Percentiles rank a stretch among this genome's conserved stretches.
Evolutionary conservation across 2,329 filamentous ascomycete genomes (phyloP).

Genomic region (Aureobasidium uvarum): DNA sequence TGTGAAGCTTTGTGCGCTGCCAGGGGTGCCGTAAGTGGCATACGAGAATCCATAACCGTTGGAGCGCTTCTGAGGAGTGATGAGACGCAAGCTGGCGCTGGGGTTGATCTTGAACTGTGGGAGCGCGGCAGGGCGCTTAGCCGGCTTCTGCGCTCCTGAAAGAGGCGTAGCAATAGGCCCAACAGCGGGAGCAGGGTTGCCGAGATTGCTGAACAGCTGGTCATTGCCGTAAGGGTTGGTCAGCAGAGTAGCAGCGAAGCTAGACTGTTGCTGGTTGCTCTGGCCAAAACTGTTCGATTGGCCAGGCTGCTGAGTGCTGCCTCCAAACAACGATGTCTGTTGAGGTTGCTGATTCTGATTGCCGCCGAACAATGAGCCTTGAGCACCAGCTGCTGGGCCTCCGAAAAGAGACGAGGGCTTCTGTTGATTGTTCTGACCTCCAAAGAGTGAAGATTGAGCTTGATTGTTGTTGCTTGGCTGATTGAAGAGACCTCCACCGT

Average conservation of each 20-base stretch:
- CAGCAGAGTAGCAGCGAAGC: slow-evolving; percentile 72
- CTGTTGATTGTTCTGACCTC: slow-evolving; percentile 45
- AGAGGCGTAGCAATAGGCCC: slow-evolving; percentile 91
- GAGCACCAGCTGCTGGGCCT: slow-evolving; percentile 4
- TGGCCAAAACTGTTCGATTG: slow-evolving; percentile 51
- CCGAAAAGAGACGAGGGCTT: slow-evolving; percentile 17
- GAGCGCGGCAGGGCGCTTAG: slow-evolving; percentile 69
- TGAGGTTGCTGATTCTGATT: slow-evolving; percentile 36
- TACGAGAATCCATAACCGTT: slow-evolving; percentile 87
- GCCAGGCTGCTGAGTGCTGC: slow-evolving; percentile 44
- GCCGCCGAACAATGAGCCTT: slow-evolving; percentile 38
- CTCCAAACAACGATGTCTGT: slow-evolving; percentile 42
- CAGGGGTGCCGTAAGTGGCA: slow-evolving; percentile 83
- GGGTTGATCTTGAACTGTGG: slow-evolving; percentile 87
- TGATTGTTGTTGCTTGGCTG: no score
- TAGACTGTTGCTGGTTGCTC: slow-evolving; percentile 51
- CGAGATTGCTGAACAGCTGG: slow-evolving; percentile 76
- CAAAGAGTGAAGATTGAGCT: slow-evolving; percentile 35
- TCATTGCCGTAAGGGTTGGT: slow-evolving; percentile 89
- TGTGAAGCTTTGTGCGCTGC: slow-evolving; percentile 69
- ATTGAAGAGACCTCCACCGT: slow-evolving; percentile 39
- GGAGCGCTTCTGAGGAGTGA: slow-evolving; percentile 73
- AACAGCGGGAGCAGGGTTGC: slow-evolving; percentile 65
- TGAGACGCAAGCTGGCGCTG: slow-evolving; percentile 71
- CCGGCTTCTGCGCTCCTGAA: slow-evolving; percentile 70